Base-by-base conservation (phyloP, 2,329 filamentous ascomycete genomes). In the Aspergillus terreus region DNA sequence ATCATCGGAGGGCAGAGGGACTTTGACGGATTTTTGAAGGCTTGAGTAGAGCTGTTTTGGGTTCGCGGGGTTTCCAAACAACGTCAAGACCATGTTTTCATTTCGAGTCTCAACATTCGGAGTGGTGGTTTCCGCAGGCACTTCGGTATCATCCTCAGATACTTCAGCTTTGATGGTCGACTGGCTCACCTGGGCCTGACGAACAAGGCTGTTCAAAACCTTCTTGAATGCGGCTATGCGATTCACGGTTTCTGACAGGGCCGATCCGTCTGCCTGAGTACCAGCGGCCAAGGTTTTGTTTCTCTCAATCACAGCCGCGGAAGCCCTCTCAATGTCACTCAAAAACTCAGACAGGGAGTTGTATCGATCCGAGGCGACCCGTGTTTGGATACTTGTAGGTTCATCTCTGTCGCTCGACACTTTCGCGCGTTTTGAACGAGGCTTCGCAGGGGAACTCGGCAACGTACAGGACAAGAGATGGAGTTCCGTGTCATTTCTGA, bases 41-140 rank as follows among this genome's bases (percentile, higher is more conserved):
- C 92, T 95, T 4, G 92, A 95, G 68, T 94, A 96, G 4, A 96
- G 76, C 54, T 92, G 88, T 60, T 85, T 86, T 33, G 88, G 81
- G 43, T 84, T 84, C 1, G 86, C 84, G 38, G 87, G 87, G 59
- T 85, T 87, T 49, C 89, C 90, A 59, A 85, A 86, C 1, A 95
- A 76, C 1, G 89, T 92, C 52, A 96, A 76, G 5, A 92, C 85
- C 14, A 84, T 74, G 55, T 76, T 79, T 50, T 80, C 71, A 58
- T 80, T 68, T 58, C 76, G 64, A 44, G 71, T 70, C 38, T 73
- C 75, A 46, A 75, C 71, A n/a, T 61, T 59, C 15, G 58, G 53
- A 14, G 67, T 56, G 10, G 74, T 70, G 9, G 71, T 61, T 33
- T 70, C 66, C 11, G 64, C 61, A 33, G 71, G 62, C n/a, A 62